Base-by-base conservation (phyloP, 768 basidiomycete species). In the Trametes cinnabarina region DNA sequence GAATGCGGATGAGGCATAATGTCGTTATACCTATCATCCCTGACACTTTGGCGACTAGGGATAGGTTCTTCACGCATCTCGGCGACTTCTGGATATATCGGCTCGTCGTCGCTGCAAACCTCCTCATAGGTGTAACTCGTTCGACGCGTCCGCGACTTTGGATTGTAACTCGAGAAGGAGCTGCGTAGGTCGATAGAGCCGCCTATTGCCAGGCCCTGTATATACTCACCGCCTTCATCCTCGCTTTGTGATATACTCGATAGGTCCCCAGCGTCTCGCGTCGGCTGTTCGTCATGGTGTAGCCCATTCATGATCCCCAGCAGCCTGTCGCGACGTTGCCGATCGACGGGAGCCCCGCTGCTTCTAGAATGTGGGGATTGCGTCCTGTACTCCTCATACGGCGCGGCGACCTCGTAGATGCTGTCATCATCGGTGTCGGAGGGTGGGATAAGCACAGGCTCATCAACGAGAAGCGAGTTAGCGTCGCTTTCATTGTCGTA, bases 201-300 rank as follows among this genome's bases (percentile, higher is more conserved):
- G 42, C 72, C 71, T n/a, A 76, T 66, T 1, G 76, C 76, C 11
- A 76, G 57, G 3, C 73, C 76, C 37, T 74, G 48, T 3, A 26
- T 44, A 40, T 40, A 14, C 15, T 55, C 57, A 17, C 57, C 53
- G 5, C 22, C 58, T 23, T 62, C 63, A 22, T 57, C 57, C 28
- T 64, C 66, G 51, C 61, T 65, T 10, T 55, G 51, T 14, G 37
- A 48, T 8, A 62, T 7, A 22, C 28, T 2, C 1, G 17, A 22
- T 5, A 19, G 28, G 19, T 53, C 11, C 14, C n/a, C 15, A 30
- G 34, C 15, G 28, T 22, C 37, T 3, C 37, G 22, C 1, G 17
- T 12, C 12, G 47, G 25, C 10, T 58, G 57, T 41, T 60, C 66
- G 30, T 68, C 66, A 25, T 73, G 63, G n/a, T 69, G 52, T 6